These are phyloP conservation scores for Picea abies DNA, from an alignment of 83 land plant species.

Conservation along the genomic window DNA sequence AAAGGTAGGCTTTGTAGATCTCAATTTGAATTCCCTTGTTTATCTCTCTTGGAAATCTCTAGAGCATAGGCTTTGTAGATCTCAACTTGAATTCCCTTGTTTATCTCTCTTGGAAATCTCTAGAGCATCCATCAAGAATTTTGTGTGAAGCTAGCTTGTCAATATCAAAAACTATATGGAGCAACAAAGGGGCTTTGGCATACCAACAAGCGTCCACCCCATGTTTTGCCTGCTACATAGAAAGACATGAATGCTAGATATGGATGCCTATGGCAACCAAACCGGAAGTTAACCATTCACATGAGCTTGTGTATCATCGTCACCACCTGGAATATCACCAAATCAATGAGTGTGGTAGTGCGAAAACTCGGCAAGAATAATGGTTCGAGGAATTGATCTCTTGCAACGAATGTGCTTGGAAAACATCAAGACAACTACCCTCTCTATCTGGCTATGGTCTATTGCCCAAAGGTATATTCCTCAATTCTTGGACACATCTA, in stretches of 20 bases:
- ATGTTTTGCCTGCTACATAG: too few species aligned
- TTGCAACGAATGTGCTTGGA: not conserved
- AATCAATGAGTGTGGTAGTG: not conserved
- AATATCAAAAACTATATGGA: not conserved
- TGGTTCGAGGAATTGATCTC: not conserved
- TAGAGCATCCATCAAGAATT: not conserved
- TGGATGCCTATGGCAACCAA: not conserved
- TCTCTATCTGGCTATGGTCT: not conserved
- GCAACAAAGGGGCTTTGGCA: not conserved
- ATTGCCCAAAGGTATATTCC: not conserved
- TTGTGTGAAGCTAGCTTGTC: not conserved
- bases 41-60: not conserved
- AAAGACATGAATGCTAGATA: not conserved
- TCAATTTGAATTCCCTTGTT: not conserved
- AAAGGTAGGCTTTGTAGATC: not conserved
- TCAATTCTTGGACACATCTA: not conserved
- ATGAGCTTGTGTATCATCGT: not conserved
- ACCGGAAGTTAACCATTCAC: not conserved
- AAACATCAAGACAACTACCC: not conserved
- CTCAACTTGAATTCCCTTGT: not conserved
- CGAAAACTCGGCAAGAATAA: not conserved
- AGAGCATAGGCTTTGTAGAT: not conserved
- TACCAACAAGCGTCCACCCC: not conserved
- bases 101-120: not conserved
- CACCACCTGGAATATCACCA: not conserved